Percentiles rank a stretch among this genome's conserved stretches.
These are phyloP conservation scores for Apophysomyces sp. DNA, from an alignment of 371 early-diverging fungal genomes.

Conservation along the genomic window DNA sequence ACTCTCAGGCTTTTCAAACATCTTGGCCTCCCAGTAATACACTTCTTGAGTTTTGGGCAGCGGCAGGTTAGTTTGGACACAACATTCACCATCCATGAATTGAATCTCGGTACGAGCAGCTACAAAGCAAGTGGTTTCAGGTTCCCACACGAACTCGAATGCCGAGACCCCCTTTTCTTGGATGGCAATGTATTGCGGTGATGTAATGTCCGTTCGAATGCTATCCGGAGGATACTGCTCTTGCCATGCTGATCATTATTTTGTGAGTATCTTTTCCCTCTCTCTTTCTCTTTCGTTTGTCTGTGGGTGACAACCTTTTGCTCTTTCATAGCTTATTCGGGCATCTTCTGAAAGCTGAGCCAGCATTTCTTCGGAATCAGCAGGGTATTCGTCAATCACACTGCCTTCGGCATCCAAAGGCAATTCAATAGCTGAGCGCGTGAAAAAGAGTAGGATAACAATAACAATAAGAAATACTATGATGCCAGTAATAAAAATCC, in stretches of 20 bases:
- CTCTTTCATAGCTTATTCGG: constrained; percentile 42
- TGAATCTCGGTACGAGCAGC: constrained; percentile 77
- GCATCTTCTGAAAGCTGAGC: constrained; percentile 42
- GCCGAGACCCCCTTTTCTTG: constrained; percentile 85
- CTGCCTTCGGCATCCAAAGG: constrained; percentile 27
- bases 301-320: constrained; percentile 30
- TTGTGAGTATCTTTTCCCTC: neutral
- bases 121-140: constrained; percentile 66
- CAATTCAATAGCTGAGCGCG: constrained; percentile 32
- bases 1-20: constrained; percentile 59
- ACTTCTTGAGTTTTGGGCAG: constrained; percentile 76
- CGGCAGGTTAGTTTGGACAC: constrained; percentile 81
- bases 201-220: constrained; percentile 63
- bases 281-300: neutral
- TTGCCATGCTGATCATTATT: constrained; percentile 24
- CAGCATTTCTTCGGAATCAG: constrained; percentile 38
- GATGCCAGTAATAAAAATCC: constrained; percentile 37
- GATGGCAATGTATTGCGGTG: constrained; percentile 64
- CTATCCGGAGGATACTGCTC: constrained; percentile 60
- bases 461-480: constrained; percentile 33
- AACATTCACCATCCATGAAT: constrained; percentile 72
- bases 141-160: constrained; percentile 78
- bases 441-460: constrained; percentile 36
- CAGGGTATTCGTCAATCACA: constrained; percentile 29
- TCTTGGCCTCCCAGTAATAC: constrained; percentile 76